Evolutionary conservation across 768 basidiomycete species (phyloP).

Genomic region (Leucocoprinus leucothites): DNA sequence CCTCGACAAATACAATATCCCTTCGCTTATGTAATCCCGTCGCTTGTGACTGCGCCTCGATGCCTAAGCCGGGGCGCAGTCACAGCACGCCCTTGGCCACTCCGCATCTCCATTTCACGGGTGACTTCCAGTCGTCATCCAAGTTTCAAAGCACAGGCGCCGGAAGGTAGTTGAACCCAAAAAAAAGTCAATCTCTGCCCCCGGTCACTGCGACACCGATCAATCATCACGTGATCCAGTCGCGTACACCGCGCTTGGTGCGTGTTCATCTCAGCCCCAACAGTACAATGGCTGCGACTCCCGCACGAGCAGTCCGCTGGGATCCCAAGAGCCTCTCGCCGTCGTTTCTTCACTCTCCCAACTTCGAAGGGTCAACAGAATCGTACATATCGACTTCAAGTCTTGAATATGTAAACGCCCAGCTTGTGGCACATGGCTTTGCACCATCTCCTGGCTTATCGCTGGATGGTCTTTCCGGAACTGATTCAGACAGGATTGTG

Average conservation of each 20-base stretch:
- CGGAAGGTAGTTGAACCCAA: too few relatives aligned
- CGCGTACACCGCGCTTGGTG: too few relatives aligned
- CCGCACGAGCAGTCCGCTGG: slow-evolving; percentile 53
- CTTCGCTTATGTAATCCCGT: background rate
- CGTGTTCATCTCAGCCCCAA: background rate
- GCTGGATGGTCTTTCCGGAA: slow-evolving; percentile 58
- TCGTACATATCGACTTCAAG: slow-evolving; percentile 56
- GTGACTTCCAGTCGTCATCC: too few relatives aligned
- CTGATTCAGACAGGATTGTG: slow-evolving; percentile 53
- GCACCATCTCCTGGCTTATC: slow-evolving; percentile 58
- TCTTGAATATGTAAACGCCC: slow-evolving; percentile 77
- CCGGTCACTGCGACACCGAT: too few relatives aligned
- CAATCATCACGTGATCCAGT: too few relatives aligned
- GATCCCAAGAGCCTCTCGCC: slow-evolving; percentile 39
- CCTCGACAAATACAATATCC: too few relatives aligned
- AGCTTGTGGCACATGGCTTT: slow-evolving; percentile 83
- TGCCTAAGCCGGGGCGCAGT: too few relatives aligned
- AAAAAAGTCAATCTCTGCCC: too few relatives aligned
- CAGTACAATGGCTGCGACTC: slow-evolving; percentile 34
- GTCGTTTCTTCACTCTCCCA: slow-evolving; percentile 43
- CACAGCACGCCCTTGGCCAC: too few relatives aligned
- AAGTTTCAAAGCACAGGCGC: too few relatives aligned
- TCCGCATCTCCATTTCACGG: too few relatives aligned
- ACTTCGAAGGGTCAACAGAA: slow-evolving; percentile 42
- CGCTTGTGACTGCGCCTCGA: too few relatives aligned